Conservation (phyloP, 768 basidiomycete genomes). For the Suillus luteus region DNA sequence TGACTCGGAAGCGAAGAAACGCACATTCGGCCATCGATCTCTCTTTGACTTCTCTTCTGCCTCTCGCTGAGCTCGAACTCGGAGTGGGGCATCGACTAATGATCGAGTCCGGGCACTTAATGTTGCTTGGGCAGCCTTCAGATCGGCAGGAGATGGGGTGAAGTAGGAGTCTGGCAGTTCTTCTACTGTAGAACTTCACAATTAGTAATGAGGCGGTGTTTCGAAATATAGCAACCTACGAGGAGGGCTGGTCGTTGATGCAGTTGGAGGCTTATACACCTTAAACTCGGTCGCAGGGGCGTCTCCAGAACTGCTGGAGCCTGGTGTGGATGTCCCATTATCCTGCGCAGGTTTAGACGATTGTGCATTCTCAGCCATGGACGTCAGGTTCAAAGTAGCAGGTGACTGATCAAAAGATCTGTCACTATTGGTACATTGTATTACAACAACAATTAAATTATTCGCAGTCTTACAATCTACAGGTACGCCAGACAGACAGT, state of each 20-base stretch:
- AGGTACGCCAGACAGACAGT: background rate
- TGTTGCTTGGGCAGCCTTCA: constrained; percentile 65
- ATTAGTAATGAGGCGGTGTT: constrained; percentile 14
- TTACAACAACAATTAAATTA: constrained; percentile 16
- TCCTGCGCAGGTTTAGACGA: background rate
- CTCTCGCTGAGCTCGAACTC: constrained; percentile 63
- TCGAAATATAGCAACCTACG: constrained; percentile 34
- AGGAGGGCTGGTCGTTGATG: constrained; percentile 28
- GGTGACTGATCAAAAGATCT: constrained; percentile 21
- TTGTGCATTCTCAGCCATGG: constrained; percentile 29
- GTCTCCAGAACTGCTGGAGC: background rate
- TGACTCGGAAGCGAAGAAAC: constrained; percentile 1
- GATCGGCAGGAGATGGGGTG: constrained; percentile 67
- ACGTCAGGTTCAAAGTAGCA: constrained; percentile 18
- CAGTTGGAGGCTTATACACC: constrained; percentile 47
- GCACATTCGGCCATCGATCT: constrained; percentile 74
- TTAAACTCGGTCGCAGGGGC: constrained; percentile 36
- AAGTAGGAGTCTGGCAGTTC: constrained; percentile 76
- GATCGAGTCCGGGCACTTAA: constrained; percentile 62
- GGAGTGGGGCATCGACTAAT: constrained; percentile 70
- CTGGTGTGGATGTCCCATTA: background rate
- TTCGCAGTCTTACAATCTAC: constrained; percentile 11
- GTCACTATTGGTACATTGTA: constrained; percentile 15
- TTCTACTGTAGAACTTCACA: constrained; percentile 32
- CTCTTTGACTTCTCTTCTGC: constrained; percentile 58